Evolutionary conservation across 495 filamentous ascomycete species (phyloP), one percentile per base, ranked within the genome.

Genomic region (Penicillium roqueforti): DNA sequence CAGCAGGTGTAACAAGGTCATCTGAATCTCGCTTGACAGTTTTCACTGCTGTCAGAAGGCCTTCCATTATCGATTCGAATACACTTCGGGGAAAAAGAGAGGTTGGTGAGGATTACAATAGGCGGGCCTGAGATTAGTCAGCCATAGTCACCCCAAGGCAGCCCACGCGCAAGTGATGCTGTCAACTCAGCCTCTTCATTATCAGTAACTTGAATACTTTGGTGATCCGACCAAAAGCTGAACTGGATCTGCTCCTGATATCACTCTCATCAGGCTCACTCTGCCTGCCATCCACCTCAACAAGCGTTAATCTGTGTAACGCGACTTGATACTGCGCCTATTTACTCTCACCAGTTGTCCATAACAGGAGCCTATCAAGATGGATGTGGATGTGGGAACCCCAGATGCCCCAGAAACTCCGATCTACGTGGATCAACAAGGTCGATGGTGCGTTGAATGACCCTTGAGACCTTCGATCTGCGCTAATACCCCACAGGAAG

Each of bases 401-500:
- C 36, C 47, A 26, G 47, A 19, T 19, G 18, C 14, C n/a, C 22
- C 60, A 3, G 44, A 53, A 29, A 56, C 60, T 25, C 40, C 53
- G 13, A 42, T 60, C 7, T 32, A 44, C 51, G 59, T 55, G 56
- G 66, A 62, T 47, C 67, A 54, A 42, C 59, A 59, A 23, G n/a
- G 31, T 23, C 45, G 53, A 53, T 52, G 62, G 62, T 59, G 13
- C 41, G 59, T 18, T 36, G 22, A 13, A 32, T 23, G 26, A 34
- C 6, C 20, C 29, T 36, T 19, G 39, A 52, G 13, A 14, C 6
- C 14, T 9, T 8, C 9, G 16, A 16, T 50, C 47, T 14, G 32
- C 40, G n/a, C 60, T 66, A 32, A 63, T 56, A 52, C 55, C 37
- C 54, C 41, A 44, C 53, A 89, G 90, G 92, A 83, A 80, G 71